Conservation (phyloP, 2,329 filamentous ascomycete genomes). For the Pseudocercospora eumusae region DNA sequence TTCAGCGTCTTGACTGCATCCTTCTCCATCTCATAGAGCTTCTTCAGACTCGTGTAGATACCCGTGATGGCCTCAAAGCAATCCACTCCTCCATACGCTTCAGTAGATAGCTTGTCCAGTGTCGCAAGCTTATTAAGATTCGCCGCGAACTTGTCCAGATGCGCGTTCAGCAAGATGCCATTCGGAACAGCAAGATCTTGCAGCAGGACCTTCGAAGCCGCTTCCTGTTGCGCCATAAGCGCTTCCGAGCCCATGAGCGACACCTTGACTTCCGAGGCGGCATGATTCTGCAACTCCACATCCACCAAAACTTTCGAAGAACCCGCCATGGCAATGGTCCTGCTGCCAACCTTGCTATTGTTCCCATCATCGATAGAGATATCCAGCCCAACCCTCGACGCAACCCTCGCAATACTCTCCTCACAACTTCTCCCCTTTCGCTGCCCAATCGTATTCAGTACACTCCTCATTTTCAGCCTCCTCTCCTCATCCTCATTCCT, state of each 20-base stretch:
- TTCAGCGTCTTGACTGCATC: slow-evolving; percentile 43
- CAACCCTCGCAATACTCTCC: slow-evolving; percentile 71
- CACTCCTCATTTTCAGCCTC: slow-evolving; percentile 57
- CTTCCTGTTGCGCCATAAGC: slow-evolving; percentile 61
- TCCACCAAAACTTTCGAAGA: slow-evolving; percentile 34
- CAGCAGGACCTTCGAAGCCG: slow-evolving; percentile 66
- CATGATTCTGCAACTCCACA: slow-evolving; percentile 35
- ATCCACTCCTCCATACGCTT: slow-evolving; percentile 58
- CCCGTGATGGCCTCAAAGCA: slow-evolving; percentile 77
- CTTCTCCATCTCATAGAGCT: slow-evolving; percentile 71
- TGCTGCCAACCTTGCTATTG: slow-evolving; percentile 34
- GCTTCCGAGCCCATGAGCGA: slow-evolving; percentile 63
- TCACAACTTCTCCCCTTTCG: slow-evolving; percentile 72
- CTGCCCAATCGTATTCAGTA: slow-evolving; percentile 65
- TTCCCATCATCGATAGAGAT: slow-evolving; percentile 27
- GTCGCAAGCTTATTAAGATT: slow-evolving; percentile 70
- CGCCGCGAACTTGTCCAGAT: slow-evolving; percentile 67
- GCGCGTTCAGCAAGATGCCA: slow-evolving; percentile 67
- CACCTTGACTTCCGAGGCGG: slow-evolving; percentile 59
- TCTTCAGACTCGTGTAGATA: slow-evolving; percentile 68
- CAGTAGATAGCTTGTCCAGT: slow-evolving; percentile 70
- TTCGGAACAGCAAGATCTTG: slow-evolving; percentile 63
- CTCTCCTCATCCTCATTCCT: slow-evolving; percentile 57
- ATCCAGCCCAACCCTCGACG: slow-evolving; percentile 61
- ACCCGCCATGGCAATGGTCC: slow-evolving; percentile 42